Evolutionary conservation across 345 rosid species (phyloP), one percentile per base, ranked within the genome.

Genomic region (Eucalyptus cloeziana): DNA sequence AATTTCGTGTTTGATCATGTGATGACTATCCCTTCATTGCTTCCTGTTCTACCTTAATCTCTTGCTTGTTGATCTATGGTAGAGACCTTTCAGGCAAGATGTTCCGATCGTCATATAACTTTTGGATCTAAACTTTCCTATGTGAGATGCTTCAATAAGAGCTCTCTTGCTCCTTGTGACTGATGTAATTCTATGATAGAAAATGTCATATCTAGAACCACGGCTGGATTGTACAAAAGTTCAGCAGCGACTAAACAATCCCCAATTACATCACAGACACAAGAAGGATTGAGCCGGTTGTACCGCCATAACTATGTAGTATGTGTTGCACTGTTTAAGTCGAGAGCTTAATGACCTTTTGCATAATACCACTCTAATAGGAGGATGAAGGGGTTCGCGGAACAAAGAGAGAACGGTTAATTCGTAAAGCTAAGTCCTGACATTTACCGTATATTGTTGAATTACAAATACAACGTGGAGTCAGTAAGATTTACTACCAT

Each of bases 221-320:
- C 92, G 16, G 95, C 95, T 10, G 94, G 95, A n/a, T 94, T 94
- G 2, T 91, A 90, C 93, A 94, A 94, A 94, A 94, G 93, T 91
- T 95, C 93, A 93, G 95, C 90, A 92, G 95, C 31, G 95, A 95
- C 90, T 79, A 93, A 33, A 93, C 95, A 12, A 92, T 95, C 71
- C 95, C 89, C 47, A 94, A 94, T 89, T 93, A 93, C 88, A 94
- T 95, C 9, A 92, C 90, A 89, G 95, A 94, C 83, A 91, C 91
- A n/a, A 90, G 95, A 94, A 89, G 91, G 89, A 94, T 93, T 7
- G 87, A 94, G 33, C 93, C 92, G 44, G 91, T 93, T n/a, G 51
- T 89, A 27, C 87, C 91, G 27, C 93, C 94, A 44, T 94, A 88
- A 37, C 40, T 37, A 37, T 37, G 40, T 37, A 37, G 40, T 37